phyloP scores from a whole-genome alignment of 495 filamentous ascomycete species.

The Collariella sp. region DNA sequence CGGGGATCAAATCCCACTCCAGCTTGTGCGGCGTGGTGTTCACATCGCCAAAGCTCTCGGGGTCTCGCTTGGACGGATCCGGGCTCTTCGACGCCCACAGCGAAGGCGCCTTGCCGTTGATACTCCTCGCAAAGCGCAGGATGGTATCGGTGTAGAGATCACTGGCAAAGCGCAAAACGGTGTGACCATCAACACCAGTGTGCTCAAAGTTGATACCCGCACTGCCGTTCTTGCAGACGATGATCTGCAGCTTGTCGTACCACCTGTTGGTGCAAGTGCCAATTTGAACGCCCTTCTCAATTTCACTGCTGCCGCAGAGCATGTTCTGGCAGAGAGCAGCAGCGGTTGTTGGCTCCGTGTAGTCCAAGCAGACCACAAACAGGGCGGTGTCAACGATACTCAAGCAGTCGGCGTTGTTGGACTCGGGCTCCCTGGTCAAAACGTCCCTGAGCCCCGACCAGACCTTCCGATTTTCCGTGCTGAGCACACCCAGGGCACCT shows the following conservation, averaged over 20 bases:
- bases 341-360: conserved; percentile 70
- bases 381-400: conserved; percentile 91
- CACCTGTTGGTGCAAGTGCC: conserved; percentile 97
- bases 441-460: conserved; percentile 91
- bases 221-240: conserved; percentile 96
- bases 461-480: conserved; percentile 90
- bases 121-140: conserved; percentile 86
- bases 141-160: conserved; percentile 98
- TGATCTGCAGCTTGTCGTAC: conserved; percentile 99
- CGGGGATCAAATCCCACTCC: conserved; percentile 95
- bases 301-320: conserved; percentile 90
- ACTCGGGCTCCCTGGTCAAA: conserved; percentile 72
- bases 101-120: conserved; percentile 88
- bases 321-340: conserved; percentile 90
- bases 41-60: conserved; percentile 87
- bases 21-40: conserved; percentile 91
- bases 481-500: conserved; percentile 84
- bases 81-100: conserved; percentile 88
- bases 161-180: conserved; percentile 88
- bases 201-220: conserved; percentile 99
- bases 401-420: conserved; percentile 91
- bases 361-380: conserved; percentile 86
- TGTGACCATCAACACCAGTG: conserved; percentile 96
- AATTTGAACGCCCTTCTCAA: conserved; percentile 88
- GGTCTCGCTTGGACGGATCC: conserved; percentile 90